A percentile compares a stretch with the other conserved stretches of the same genome.
These are phyloP conservation scores for Combretum micranthum DNA, from an alignment of 345 rosid species.

Conservation along the genomic window DNA sequence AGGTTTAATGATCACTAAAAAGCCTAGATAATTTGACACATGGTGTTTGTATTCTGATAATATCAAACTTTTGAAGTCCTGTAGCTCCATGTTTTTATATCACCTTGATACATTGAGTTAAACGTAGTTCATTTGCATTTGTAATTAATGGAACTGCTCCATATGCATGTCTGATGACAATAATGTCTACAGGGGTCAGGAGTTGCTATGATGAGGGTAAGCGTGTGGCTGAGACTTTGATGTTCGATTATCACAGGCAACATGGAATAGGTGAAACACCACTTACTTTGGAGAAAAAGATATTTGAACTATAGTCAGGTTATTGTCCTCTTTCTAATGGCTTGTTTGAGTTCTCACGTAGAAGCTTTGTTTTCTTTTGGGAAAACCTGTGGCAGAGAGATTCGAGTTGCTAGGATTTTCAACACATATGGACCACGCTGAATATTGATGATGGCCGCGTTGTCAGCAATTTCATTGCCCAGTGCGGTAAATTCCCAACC, in stretches of 20 bases:
- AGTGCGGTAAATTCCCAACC: constrained; percentile 40
- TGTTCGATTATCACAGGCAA: constrained; percentile 95
- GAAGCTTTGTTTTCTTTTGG: neutral
- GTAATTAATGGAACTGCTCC: too few relatives aligned
- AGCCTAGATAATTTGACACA: too few relatives aligned
- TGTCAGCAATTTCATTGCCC: constrained; percentile 96
- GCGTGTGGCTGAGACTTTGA: constrained; percentile 86
- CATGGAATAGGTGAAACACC: constrained; percentile 72
- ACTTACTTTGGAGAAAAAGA: neutral
- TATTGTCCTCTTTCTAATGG: too few relatives aligned
- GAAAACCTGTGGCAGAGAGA: constrained; percentile 44
- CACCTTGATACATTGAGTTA: neutral
- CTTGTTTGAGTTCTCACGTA: too few relatives aligned
- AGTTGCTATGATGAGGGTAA: constrained; percentile 97
- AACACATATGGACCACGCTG: constrained; percentile 97
- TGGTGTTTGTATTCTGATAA: too few relatives aligned
- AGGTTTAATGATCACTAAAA: constrained; percentile 5
- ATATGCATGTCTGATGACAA: neutral
- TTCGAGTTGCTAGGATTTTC: constrained; percentile 84
- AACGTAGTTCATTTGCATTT: neutral
- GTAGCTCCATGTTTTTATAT: too few relatives aligned
- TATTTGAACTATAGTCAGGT: too few relatives aligned
- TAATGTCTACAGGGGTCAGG: constrained; percentile 52
- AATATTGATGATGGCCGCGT: constrained; percentile 96
- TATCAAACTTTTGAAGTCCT: too few relatives aligned